Conservation (phyloP, 306 rosid species). For the Styphnolobium japonicum region DNA sequence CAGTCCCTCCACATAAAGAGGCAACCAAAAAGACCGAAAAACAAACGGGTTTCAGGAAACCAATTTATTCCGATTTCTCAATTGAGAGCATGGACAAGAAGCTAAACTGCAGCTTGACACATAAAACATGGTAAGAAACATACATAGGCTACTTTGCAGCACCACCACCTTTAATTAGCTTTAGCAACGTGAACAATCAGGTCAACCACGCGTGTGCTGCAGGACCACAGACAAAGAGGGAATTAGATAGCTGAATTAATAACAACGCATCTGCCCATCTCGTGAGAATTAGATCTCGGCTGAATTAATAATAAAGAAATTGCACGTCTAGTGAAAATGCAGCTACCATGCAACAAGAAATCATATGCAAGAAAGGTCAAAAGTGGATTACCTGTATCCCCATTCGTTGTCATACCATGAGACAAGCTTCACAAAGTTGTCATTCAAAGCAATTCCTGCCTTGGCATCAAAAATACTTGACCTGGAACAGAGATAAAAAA, state of each 20-base stretch:
- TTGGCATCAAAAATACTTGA: conserved; percentile 76
- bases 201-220: conserved; percentile 75
- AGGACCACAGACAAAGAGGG: neutral
- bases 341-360: neutral
- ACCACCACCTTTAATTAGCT: conserved; percentile 10
- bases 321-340: neutral
- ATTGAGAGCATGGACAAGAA: neutral
- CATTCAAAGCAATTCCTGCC: conserved; percentile 74
- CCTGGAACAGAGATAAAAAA: conserved; percentile 36
- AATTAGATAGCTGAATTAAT: neutral
- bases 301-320: neutral
- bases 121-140: neutral
- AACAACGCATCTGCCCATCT: too few relatives aligned
- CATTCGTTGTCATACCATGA: conserved; percentile 79
- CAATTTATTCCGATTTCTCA: conserved; percentile 27
- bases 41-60: neutral
- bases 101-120: conserved; percentile 10
- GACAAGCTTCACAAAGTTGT: conserved; percentile 49
- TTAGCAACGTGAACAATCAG: conserved; percentile 47
- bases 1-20: neutral
- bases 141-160: neutral
- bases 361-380: neutral
- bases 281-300: neutral
- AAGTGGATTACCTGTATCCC: conserved; percentile 68
- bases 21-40: neutral